Evolutionary conservation across 192 early-diverging fungal species (phyloP).

Genomic region (Gaertneriomyces semiglobifer): DNA sequence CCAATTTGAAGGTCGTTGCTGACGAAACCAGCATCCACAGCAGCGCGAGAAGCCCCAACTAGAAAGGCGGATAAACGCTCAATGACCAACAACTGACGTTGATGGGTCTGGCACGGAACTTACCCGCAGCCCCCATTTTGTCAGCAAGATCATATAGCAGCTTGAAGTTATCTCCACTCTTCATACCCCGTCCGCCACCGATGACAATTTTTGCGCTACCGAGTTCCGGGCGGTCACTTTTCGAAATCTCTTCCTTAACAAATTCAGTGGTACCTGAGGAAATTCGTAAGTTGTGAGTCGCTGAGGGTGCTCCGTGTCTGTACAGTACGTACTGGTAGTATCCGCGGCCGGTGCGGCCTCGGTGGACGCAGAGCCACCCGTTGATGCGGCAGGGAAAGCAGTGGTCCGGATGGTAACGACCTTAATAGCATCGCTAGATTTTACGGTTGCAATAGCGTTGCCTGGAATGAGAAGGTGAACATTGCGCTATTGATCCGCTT

Average conservation of each 20-base stretch:
- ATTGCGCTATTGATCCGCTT: background rate
- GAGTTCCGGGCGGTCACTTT: constrained; percentile 94
- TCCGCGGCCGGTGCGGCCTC: constrained; percentile 70
- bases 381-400: constrained; percentile 75
- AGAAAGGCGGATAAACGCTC: constrained; percentile 9
- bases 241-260: constrained; percentile 84
- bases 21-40: constrained; percentile 95
- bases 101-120: background rate
- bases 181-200: constrained; percentile 92
- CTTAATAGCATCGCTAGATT: constrained; percentile 83
- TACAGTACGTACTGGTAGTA: constrained; percentile 29
- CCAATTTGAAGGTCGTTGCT: constrained; percentile 96
- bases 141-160: constrained; percentile 89
- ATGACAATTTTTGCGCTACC: constrained; percentile 83
- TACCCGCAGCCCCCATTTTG: constrained; percentile 88
- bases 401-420: constrained; percentile 86
- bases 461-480: constrained; percentile 46
- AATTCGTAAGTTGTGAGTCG: background rate
- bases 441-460: constrained; percentile 95
- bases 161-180: constrained; percentile 92
- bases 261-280: constrained; percentile 65
- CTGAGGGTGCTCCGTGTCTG: too few relatives aligned
- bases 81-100: constrained; percentile 3
- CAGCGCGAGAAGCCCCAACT: constrained; percentile 97
- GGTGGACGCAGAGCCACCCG: constrained; percentile 52